Evolutionary conservation across 2,329 filamentous ascomycete species (phyloP).

Genomic region (Penicillium sp.): DNA sequence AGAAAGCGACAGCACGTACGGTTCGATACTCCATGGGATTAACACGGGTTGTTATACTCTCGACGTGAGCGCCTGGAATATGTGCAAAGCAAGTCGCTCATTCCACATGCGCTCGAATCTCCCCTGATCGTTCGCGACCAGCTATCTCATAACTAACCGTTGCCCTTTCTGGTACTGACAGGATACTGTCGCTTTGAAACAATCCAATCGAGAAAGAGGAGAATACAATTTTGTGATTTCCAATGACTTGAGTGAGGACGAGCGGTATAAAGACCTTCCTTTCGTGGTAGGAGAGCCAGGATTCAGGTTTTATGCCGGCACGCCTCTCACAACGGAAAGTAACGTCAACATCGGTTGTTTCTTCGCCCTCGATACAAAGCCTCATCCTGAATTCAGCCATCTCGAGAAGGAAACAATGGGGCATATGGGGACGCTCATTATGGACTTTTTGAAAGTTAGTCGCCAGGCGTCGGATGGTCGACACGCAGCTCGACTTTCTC

Average conservation of each 20-base stretch:
- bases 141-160: not conserved
- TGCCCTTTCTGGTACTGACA: not conserved
- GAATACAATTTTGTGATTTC: slow-evolving; percentile 27
- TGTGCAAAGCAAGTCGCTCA: slow-evolving; percentile 11
- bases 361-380: slow-evolving; percentile 15
- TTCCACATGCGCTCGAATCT: not conserved
- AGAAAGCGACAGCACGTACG: not conserved
- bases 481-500: slow-evolving; percentile 10
- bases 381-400: slow-evolving; percentile 2
- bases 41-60: slow-evolving; percentile 7
- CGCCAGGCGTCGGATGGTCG: slow-evolving; percentile 15
- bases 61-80: slow-evolving; percentile 14
- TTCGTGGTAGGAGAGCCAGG: slow-evolving; percentile 40
- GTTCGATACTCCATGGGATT: not conserved
- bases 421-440: slow-evolving; percentile 13
- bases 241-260: slow-evolving; percentile 38
- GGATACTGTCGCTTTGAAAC: not conserved
- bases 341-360: slow-evolving; percentile 43
- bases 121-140: not conserved
- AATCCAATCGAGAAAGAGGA: not conserved
- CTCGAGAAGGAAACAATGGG: slow-evolving; percentile 12
- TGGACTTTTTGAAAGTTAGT: slow-evolving; percentile 17
- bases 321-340: slow-evolving; percentile 57
- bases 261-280: slow-evolving; percentile 36
- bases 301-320: slow-evolving; percentile 57